These are phyloP conservation scores for Talinum fruticosum DNA, from an alignment of 148 eudicot species.

Conservation along the genomic window DNA sequence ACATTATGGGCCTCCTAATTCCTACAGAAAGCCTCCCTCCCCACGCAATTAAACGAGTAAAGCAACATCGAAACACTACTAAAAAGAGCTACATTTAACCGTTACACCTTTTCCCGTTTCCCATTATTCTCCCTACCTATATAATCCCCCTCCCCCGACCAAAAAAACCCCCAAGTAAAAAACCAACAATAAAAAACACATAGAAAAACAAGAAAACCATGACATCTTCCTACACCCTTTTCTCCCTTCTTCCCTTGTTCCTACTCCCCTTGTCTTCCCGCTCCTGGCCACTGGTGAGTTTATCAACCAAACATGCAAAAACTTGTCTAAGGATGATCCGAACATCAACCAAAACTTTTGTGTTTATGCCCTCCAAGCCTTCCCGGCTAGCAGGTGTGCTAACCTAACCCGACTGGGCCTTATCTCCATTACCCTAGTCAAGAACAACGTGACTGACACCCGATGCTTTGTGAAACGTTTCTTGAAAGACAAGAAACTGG, in stretches of 20 bases:
- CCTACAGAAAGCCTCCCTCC: background rate
- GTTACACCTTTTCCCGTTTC: background rate
- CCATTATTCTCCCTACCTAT: background rate
- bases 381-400: conserved; percentile 28
- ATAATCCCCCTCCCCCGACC: background rate
- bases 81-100: background rate
- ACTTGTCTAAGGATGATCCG: conserved; percentile 15
- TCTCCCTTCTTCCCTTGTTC: conserved; percentile 2
- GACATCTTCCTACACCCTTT: conserved; percentile 1
- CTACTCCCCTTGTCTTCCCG: background rate
- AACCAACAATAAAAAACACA: conserved; percentile 1
- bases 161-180: background rate
- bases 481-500: conserved; percentile 14
- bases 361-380: conserved; percentile 27
- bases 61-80: background rate
- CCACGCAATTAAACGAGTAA: conserved; percentile 6
- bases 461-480: conserved; percentile 21
- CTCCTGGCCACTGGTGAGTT: conserved; percentile 5
- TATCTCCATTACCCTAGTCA: conserved; percentile 15
- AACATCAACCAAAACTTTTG: conserved; percentile 28
- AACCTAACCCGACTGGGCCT: conserved; percentile 21
- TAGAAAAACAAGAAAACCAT: conserved; percentile 8
- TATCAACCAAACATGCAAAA: conserved; percentile 26
- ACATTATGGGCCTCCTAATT: conserved; percentile 8
- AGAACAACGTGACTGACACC: conserved; percentile 22